Percentiles rank a stretch among this genome's conserved stretches.
Evolutionary conservation across 805 yeast species (phyloP).

Genomic region (Candida arabinofermentans): DNA sequence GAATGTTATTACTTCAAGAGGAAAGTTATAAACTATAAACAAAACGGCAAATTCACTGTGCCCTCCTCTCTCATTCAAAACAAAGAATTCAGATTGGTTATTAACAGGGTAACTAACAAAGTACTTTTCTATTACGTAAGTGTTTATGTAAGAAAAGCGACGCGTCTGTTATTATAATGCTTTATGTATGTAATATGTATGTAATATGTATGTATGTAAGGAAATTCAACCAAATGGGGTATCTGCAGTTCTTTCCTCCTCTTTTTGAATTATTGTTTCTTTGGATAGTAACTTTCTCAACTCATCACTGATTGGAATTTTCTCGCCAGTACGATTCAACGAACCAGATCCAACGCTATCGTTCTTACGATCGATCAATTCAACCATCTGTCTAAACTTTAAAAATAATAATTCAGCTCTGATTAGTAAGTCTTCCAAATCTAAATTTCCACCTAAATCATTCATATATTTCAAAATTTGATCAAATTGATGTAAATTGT

Average conservation of each 20-base stretch:
- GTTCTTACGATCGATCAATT: slow-evolving; percentile 58
- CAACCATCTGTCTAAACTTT: slow-evolving; percentile 75
- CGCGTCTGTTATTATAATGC: too few species aligned
- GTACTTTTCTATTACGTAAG: too few species aligned
- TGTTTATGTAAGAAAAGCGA: too few species aligned
- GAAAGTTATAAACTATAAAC: too few species aligned
- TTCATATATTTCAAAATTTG: slow-evolving; percentile 91
- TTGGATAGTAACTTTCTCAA: slow-evolving; percentile 58
- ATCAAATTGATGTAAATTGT: slow-evolving; percentile 75
- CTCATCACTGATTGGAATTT: slow-evolving; percentile 41
- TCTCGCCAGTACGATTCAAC: slow-evolving; percentile 3
- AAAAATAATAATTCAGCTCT: slow-evolving; percentile 81
- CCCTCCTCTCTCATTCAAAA: too few species aligned
- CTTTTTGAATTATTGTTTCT: slow-evolving; percentile 55
- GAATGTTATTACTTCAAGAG: too few species aligned
- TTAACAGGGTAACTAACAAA: too few species aligned
- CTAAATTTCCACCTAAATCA: slow-evolving; percentile 74
- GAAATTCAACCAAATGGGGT: slow-evolving; percentile 31
- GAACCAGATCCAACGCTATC: slow-evolving; percentile 17
- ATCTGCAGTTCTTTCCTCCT: slow-evolving; percentile 27
- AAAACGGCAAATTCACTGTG: too few species aligned
- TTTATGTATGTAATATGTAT: too few species aligned
- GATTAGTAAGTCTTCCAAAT: slow-evolving; percentile 72
- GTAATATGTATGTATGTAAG: too few species aligned
- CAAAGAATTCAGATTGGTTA: too few species aligned